Base-by-base conservation (phyloP, 805 yeast genomes). In the Starmerella vaccinii region DNA sequence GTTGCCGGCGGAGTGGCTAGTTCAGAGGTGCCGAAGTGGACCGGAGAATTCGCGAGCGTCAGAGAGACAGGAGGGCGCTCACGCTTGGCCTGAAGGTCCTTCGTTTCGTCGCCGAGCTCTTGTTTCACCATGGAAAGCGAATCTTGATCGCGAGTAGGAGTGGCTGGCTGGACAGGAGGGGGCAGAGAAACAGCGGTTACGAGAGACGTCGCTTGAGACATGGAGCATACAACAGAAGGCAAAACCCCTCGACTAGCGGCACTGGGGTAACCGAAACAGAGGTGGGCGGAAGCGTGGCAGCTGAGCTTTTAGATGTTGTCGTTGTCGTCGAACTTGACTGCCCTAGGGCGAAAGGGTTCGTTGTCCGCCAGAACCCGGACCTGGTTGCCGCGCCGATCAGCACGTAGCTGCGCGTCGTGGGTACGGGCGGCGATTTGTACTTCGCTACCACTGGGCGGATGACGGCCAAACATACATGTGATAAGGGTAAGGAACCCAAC, bases 311-410 rank as follows among this genome's bases (percentile, higher is more conserved):
- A 39, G 43, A 32, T 24, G 43, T 24, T 39, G 43, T 23, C 26
- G 30, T 39, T 24, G 43, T 39, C 30, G 21, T 39, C 30, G 29
- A 26, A 7, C 23, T 4, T 32, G n/a, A 12, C 43, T 39, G 30
- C 43, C 43, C 43, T 39, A 39, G 19, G 30, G 19, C 12, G 16
- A 1, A 12, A 39, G 43, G 43, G 43, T 24, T 39, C 12, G 21
- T 10, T 39, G 43, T n/a, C 30, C 30, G 43, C 43, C 43, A 39
- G 30, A 24, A 19, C n/a, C 21, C 19, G 43, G 43, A 21, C 43
- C 43, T 39, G 43, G 43, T 39, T 39, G 43, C 43, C 43, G 30
- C 30, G 43, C 43, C 43, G 43, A 39, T 24, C 30, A 37, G 13
- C 30, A 39, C 24, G 43, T 32, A 13, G 19, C 43, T 39, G 43